phyloP scores from a whole-genome alignment of 495 filamentous ascomycete genomes.

The Penicillium ochrochloron region DNA sequence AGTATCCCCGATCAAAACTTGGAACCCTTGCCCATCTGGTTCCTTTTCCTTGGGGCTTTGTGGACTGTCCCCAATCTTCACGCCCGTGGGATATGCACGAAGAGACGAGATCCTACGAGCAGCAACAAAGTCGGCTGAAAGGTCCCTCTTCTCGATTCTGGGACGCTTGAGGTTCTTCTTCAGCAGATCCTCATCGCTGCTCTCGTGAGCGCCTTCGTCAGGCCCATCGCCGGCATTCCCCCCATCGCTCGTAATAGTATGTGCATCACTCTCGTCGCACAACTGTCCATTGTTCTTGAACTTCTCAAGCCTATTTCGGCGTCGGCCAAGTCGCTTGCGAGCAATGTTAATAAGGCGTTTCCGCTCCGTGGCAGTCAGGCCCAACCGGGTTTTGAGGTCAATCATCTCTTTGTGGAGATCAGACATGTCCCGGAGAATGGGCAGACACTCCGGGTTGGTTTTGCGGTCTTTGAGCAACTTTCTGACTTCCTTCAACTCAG shows the following conservation, averaged over 20 bases:
- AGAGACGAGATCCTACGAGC: not conserved
- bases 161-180: not conserved
- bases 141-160: not conserved
- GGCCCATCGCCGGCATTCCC: constrained; percentile 10
- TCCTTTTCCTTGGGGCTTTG: not conserved
- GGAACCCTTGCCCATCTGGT: not conserved
- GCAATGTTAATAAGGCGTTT: not conserved
- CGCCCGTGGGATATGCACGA: not conserved
- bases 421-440: not conserved
- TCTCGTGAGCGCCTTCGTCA: constrained; percentile 12
- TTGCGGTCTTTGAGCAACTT: not conserved
- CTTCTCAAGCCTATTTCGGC: not conserved
- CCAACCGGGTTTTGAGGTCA: not conserved
- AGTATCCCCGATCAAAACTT: not conserved
- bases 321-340: not conserved
- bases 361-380: not conserved
- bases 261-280: not conserved
- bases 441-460: not conserved
- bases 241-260: constrained; percentile 5
- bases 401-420: not conserved
- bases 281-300: not conserved
- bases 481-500: not conserved
- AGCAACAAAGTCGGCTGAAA: not conserved
- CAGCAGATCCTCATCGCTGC: constrained; percentile 1
- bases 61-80: not conserved